Evolutionary conservation across 1,139 yeast species (phyloP).

Genomic region (Yamadazyma spencermartinsiae): DNA sequence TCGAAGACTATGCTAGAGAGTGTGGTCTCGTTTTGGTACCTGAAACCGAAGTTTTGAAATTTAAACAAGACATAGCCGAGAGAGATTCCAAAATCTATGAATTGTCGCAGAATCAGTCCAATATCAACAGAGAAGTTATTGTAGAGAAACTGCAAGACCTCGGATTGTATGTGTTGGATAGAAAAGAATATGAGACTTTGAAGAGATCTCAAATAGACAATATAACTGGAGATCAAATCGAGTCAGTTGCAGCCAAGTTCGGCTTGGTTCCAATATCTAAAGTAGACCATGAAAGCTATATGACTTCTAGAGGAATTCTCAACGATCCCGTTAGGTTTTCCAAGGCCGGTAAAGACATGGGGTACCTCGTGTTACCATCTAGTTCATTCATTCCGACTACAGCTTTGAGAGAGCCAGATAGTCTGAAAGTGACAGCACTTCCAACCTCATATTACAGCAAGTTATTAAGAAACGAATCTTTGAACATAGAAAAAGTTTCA

Average conservation of each 20-base stretch:
- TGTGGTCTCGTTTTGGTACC: slow-evolving; percentile 21
- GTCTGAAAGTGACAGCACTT: slow-evolving; percentile 58
- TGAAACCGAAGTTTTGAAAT: slow-evolving; percentile 25
- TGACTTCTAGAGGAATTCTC: slow-evolving; percentile 18
- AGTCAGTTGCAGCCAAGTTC: slow-evolving; percentile 17
- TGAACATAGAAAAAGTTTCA: slow-evolving; percentile 45
- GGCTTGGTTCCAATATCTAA: slow-evolving; percentile 46
- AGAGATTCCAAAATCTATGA: slow-evolving; percentile 32
- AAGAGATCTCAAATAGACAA: slow-evolving; percentile 19
- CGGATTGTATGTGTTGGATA: slow-evolving; percentile 30
- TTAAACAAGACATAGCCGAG: slow-evolving; percentile 35
- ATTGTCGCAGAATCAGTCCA: slow-evolving; percentile 19
- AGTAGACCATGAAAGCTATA: slow-evolving; percentile 29
- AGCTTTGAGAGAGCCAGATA: slow-evolving; percentile 53
- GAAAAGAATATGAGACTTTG: slow-evolving; percentile 31
- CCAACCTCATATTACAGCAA: slow-evolving; percentile 66
- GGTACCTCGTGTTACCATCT: slow-evolving; percentile 55
- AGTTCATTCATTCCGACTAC: slow-evolving; percentile 61
- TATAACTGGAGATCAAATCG: slow-evolving; percentile 18
- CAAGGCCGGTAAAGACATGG: slow-evolving; percentile 41
- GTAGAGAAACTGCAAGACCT: slow-evolving; percentile 43
- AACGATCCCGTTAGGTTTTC: slow-evolving; percentile 25
- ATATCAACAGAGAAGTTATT: slow-evolving; percentile 24
- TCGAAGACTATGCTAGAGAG: slow-evolving; percentile 18
- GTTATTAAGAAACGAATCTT: slow-evolving; percentile 44